Evolutionary conservation across 1,284 basidiomycete genomes (phyloP).

Genomic region (Pseudozyma hubeiensis): DNA sequence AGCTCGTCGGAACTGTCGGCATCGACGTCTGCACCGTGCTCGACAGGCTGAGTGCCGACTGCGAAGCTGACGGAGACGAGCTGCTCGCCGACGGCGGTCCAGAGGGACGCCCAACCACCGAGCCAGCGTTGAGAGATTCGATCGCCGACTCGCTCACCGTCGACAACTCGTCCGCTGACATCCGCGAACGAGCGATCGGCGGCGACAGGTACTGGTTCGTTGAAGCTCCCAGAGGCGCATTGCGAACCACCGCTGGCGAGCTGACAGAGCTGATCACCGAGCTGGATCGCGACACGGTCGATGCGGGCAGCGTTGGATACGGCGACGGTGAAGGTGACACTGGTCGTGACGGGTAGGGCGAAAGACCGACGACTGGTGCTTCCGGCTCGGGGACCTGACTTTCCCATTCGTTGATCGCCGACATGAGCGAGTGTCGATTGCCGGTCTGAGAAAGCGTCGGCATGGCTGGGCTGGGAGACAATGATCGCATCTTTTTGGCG

Average conservation of each 20-base stretch:
- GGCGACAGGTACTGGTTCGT: conserved; percentile 58
- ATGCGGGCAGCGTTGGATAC: conserved; percentile 48
- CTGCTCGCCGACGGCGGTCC: conserved; percentile 25
- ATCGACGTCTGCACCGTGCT: conserved; percentile 47
- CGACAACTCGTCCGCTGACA: conserved; percentile 29
- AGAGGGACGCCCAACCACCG: conserved; percentile 16
- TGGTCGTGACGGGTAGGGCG: conserved; percentile 40
- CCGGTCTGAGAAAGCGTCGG: conserved; percentile 32
- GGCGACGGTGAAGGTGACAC: conserved; percentile 30
- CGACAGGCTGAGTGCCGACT: conserved; percentile 42
- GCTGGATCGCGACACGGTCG: conserved; percentile 46
- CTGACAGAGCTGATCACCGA: conserved; percentile 49
- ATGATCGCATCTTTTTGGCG: conserved; percentile 51
- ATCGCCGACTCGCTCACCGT: conserved; percentile 24
- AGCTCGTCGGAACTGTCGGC: conserved; percentile 53
- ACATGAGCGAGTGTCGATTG: conserved; percentile 55
- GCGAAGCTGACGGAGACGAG: conserved; percentile 49
- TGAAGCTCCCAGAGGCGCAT: conserved; percentile 63
- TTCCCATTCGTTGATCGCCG: conserved; percentile 65
- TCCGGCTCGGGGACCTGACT: conserved; percentile 42
- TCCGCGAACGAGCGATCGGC: conserved; percentile 44
- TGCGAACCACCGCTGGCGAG: conserved; percentile 55
- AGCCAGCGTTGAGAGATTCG: conserved; percentile 25
- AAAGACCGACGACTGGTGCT: conserved; percentile 6
- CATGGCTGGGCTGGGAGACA: conserved; percentile 44